Evolutionary conservation across 176 grass and related monocot species (phyloP).

Genomic region (Oryza officinalis): DNA sequence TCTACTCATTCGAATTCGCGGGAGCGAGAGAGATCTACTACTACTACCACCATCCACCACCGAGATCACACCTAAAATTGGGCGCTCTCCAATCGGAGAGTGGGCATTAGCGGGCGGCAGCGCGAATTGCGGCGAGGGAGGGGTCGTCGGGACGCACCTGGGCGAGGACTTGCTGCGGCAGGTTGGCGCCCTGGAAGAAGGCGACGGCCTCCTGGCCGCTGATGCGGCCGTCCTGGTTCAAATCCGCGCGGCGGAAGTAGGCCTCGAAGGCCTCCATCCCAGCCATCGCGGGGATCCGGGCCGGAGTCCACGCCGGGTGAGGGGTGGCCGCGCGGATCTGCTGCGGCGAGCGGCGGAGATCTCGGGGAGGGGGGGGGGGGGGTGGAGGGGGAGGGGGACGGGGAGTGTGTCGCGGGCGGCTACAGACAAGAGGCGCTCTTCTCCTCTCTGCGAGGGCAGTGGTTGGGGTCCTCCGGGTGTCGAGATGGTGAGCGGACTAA

Average conservation of each 20-base stretch:
- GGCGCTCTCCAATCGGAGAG: not conserved
- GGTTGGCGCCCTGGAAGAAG: slow-evolving; percentile 82
- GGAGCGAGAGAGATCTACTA: slow-evolving; percentile 35
- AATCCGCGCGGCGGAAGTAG: slow-evolving; percentile 92
- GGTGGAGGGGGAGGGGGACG: no score
- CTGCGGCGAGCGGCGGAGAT: slow-evolving; percentile 39
- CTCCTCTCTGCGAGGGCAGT: slow-evolving; percentile 33
- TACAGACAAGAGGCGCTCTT: not conserved
- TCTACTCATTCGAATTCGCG: slow-evolving; percentile 9
- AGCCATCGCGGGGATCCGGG: slow-evolving; percentile 45
- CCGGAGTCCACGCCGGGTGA: slow-evolving; percentile 9
- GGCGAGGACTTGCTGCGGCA: slow-evolving; percentile 87
- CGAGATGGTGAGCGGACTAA: slow-evolving; percentile 10
- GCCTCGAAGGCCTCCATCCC: slow-evolving; percentile 81
- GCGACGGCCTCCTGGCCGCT: slow-evolving; percentile 93
- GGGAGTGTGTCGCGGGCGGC: slow-evolving; percentile 39
- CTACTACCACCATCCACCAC: not conserved
- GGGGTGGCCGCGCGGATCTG: slow-evolving; percentile 36
- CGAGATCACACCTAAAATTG: slow-evolving; percentile 24
- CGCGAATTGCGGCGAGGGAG: not conserved
- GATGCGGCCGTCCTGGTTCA: slow-evolving; percentile 95
- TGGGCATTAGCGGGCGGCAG: not conserved
- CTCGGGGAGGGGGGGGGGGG: slow-evolving; percentile 9
- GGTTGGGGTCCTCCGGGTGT: slow-evolving; percentile 1
- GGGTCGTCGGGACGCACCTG: slow-evolving; percentile 50